These are phyloP conservation scores for Trichoderma guizhouense DNA, from an alignment of 2,329 filamentous ascomycete species.

Conservation along the genomic window DNA sequence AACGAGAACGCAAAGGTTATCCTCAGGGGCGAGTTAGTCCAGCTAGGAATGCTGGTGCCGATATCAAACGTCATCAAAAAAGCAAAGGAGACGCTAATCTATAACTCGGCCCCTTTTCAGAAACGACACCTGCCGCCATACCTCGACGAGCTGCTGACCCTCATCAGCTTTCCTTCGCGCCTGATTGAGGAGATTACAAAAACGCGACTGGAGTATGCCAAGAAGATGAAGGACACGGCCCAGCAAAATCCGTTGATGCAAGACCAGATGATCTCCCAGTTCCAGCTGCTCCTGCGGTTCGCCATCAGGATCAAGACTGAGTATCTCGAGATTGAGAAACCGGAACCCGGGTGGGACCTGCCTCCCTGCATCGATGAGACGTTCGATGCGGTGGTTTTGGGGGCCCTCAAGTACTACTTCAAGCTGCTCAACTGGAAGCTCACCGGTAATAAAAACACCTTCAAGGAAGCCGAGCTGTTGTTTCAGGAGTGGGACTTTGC, in stretches of 20 bases:
- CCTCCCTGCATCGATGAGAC: conserved; percentile 96
- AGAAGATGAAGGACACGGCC: conserved; percentile 91
- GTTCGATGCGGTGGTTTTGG: conserved; percentile 87
- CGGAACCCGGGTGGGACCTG: conserved; percentile 90
- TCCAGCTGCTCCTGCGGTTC: conserved; percentile 86
- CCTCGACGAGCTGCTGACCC: conserved; percentile 89
- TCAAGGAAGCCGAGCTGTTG: conserved; percentile 96
- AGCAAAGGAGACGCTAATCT: conserved; percentile 85
- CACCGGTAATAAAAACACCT: conserved; percentile 96
- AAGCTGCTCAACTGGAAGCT: conserved; percentile 98
- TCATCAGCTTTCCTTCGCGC: conserved; percentile 96
- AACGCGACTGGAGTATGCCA: conserved; percentile 84
- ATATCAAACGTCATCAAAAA: conserved; percentile 87
- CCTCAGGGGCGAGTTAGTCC: conserved; percentile 68
- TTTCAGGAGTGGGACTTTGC: conserved; percentile 98
- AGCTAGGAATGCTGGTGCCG: conserved; percentile 76
- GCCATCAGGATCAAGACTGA: conserved; percentile 90
- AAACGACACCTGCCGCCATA: conserved; percentile 91
- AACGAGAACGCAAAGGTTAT: conserved; percentile 55
- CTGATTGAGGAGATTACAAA: conserved; percentile 96
- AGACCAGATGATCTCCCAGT: conserved; percentile 96
- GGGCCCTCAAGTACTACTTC: conserved; percentile 96
- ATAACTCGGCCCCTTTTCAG: conserved; percentile 78
- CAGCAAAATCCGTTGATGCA: conserved; percentile 92
- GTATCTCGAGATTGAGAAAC: conserved; percentile 77